Evolutionary conservation across 176 grass and related monocot genomes (phyloP), one percentile per base, ranked within the genome.

Genomic region (Areca catechu): DNA sequence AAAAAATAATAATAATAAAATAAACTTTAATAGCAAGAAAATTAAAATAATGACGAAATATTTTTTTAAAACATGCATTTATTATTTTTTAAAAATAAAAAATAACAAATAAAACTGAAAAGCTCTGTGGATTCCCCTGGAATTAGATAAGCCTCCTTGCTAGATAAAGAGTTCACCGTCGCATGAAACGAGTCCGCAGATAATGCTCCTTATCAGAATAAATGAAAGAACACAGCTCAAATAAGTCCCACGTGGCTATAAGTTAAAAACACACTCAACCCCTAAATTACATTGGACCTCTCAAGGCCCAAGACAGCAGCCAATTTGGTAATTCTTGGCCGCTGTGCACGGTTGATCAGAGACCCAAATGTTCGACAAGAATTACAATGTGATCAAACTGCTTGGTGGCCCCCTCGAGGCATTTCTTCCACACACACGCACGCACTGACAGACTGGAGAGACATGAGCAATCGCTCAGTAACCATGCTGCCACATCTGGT

Each of bases 401-500:
- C 5, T 24, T 55, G 47, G 14, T 3, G 25, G 48, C n/a, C 9
- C 5, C 34, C 2, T 43, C 34, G 3, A 43, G 15, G 22, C 25
- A 24, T 15, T 49, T 20, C 14, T 27, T n/a, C 23, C 2, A 24
- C 23, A n/a, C n/a, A n/a, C n/a, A n/a, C n/a, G n/a, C 24, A 28
- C 17, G 29, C 19, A 1, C 53, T 56, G 23, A 48, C 24, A 54
- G 61, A n/a, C 47, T 24, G 34, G 34, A 14, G 10, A 12, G 34
- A 52, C 54, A 49, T 56, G 12, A 43, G 29, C 48, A 19, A 28
- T 25, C 7, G 63, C 78, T 88, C 76, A 98, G 79, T 93, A 98
- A 48, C 49, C 74, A 70, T 93, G 84, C 59, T 92, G 88, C 94
- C 94, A 98, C 72, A 71, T 78, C 73, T 87, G 93, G 81, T 83